These are phyloP conservation scores for Podospora australis DNA, from an alignment of 495 filamentous ascomycete species.

Conservation along the genomic window DNA sequence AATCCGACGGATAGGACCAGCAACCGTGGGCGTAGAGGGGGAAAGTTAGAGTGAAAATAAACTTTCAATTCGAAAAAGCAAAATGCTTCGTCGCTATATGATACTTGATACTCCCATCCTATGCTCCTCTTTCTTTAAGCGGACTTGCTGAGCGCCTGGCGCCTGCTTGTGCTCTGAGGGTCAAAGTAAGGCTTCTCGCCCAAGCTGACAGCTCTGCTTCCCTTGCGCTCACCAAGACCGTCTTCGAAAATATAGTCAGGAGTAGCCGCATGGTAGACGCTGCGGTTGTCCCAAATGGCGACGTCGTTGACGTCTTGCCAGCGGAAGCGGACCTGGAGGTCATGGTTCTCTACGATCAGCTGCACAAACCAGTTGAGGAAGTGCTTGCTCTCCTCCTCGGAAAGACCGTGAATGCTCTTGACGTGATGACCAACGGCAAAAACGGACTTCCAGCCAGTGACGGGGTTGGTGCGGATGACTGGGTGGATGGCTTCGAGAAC, in stretches of 20 bases:
- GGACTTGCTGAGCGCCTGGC: constrained; percentile 43
- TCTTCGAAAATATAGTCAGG: constrained; percentile 55
- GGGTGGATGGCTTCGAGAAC: constrained; percentile 60
- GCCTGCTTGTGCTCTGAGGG: constrained; percentile 49
- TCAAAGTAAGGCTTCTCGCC: constrained; percentile 69
- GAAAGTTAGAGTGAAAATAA: too few species aligned
- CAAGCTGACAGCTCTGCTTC: constrained; percentile 56
- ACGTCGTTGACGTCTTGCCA: constrained; percentile 59
- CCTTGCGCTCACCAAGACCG: constrained; percentile 51
- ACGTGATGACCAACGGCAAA: constrained; percentile 60
- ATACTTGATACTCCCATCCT: too few species aligned
- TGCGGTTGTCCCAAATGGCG: constrained; percentile 78
- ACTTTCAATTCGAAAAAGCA: too few species aligned
- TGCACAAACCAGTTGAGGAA: constrained; percentile 57
- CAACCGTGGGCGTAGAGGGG: too few species aligned
- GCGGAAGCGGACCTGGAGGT: constrained; percentile 64
- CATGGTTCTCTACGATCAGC: constrained; percentile 69
- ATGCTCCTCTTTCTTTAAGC: too few species aligned
- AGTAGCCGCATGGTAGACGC: constrained; percentile 64
- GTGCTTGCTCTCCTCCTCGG: constrained; percentile 55
- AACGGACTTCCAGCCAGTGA: constrained; percentile 72
- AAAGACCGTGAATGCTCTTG: constrained; percentile 58
- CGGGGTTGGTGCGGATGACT: constrained; percentile 73
- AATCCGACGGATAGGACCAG: too few species aligned
- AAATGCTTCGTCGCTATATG: too few species aligned